Evolutionary conservation across 208 protist genomes (phyloP), one percentile per base, ranked within the genome.

Genomic region (Strigomonas oncopelti): DNA sequence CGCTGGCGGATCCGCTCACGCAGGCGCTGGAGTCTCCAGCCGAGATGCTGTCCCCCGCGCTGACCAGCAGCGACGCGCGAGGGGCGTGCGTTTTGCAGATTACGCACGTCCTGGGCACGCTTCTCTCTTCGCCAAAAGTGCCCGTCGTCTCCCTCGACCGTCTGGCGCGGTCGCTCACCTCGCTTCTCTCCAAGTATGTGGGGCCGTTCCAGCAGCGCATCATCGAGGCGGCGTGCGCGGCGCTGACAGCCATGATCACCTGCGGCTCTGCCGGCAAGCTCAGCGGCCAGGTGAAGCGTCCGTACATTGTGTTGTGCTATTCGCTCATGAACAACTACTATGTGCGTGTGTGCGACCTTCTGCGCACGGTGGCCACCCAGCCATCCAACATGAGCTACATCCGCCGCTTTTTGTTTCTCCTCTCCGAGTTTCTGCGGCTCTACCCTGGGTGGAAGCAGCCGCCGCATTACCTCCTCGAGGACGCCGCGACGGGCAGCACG

Each of bases 251-350:
- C 11, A 76, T 89, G 34, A 91, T 96, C 69, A 93, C 87, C 20
- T 90, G 81, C 61, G 85, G 87, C 3, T 59, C 72, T 0, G 51
- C 9, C 5, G 65, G 87, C 52, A 67, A 69, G 45, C 71, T 82
- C 36, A 76, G 77, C 16, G 60, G 69, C 7, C 59, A 77, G 22
- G 78, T 86, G 1, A 87, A 90, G 46, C 69, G 69, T 16, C 77
- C 78, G n/a, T 90, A 96, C 62, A 64, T 96, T 59, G 61, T 71
- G 25, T 70, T 87, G 29, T 94, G 85, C 75, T 96, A 96, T 67
- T 71, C 72, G 11, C 81, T 94, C 53, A 91, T 96, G 87, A 94
- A 93, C 69, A 83, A 71, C 22, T 94, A 94, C 74, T 96, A 93
- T 66, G 80, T 83, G 51, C 81, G 79, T 32, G 75, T 83, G 45